phyloP scores from a whole-genome alignment of 257 asterid genomes.

The Gentiana straminea region DNA sequence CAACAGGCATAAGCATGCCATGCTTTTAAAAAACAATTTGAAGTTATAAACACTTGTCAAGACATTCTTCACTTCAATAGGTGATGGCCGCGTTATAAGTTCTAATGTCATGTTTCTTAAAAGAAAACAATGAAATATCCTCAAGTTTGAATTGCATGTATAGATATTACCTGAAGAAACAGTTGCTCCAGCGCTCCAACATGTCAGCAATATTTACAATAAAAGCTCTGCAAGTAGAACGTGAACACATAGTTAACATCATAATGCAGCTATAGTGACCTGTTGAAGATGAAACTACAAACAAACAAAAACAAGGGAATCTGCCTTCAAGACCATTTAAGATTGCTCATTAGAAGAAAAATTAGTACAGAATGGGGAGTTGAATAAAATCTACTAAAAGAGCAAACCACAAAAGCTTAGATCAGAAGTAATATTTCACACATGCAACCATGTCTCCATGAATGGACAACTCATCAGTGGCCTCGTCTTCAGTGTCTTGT shows the following conservation, averaged over 20 bases:
- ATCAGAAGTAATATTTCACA: not conserved
- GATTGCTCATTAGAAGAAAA: too few species aligned
- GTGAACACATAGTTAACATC: not conserved
- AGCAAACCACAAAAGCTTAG: not conserved
- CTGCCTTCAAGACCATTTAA: too few species aligned
- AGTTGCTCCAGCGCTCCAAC: constrained; percentile 94
- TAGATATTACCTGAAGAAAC: constrained; percentile 48
- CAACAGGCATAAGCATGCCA: not conserved
- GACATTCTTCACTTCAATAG: too few species aligned
- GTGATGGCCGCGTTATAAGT: too few species aligned
- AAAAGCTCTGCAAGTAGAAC: constrained; percentile 52
- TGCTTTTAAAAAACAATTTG: not conserved
- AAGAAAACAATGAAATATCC: too few species aligned
- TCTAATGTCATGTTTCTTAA: too few species aligned
- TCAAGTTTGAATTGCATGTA: not conserved
- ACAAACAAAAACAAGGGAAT: too few species aligned
- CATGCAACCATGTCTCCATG: too few species aligned
- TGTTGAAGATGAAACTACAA: too few species aligned
- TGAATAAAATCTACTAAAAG: not conserved
- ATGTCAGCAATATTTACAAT: constrained; percentile 85
- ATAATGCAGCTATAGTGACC: too few species aligned
- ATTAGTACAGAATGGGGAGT: not conserved
- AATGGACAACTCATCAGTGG: too few species aligned
- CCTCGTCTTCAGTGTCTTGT: too few species aligned
- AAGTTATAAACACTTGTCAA: not conserved